Conservation (phyloP, 805 yeast species). For the Barnettozyma wickerhamii region DNA sequence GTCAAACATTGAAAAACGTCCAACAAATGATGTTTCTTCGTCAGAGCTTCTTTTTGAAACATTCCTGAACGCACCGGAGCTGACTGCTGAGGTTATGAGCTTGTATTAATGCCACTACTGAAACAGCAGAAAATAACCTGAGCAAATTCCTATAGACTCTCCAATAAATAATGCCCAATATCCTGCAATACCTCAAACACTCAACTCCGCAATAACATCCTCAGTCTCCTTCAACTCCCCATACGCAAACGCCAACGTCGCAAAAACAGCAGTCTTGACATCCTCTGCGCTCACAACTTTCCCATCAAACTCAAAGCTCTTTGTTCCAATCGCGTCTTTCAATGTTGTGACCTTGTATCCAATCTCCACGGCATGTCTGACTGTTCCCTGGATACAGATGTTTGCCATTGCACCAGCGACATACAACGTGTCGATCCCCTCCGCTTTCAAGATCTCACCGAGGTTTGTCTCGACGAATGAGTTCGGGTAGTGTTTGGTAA, state of each 20-base stretch:
- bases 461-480: slow-evolving; percentile 15
- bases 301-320: slow-evolving; percentile 17
- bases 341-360: slow-evolving; percentile 15
- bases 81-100: too few relatives aligned
- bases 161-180: too few relatives aligned
- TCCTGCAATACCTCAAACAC: too few relatives aligned
- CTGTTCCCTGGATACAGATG: slow-evolving; percentile 19
- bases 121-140: too few relatives aligned
- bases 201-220: slow-evolving; percentile 7
- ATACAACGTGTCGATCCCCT: slow-evolving; percentile 9
- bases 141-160: too few relatives aligned
- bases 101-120: too few relatives aligned
- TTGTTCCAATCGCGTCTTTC: slow-evolving; percentile 18
- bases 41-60: neutral
- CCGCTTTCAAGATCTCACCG: slow-evolving; percentile 6
- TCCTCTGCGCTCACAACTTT: slow-evolving; percentile 9
- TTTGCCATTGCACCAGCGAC: slow-evolving; percentile 21
- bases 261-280: slow-evolving; percentile 14
- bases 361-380: slow-evolving; percentile 16
- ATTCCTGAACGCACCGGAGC: neutral
- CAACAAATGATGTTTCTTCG: neutral
- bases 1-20: neutral
- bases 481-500: slow-evolving; percentile 15
- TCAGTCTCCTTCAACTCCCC: slow-evolving; percentile 9
- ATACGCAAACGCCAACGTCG: slow-evolving; percentile 16